Evolutionary conservation across 148 eudicot genomes (phyloP).

Genomic region (Silene uniflora): DNA sequence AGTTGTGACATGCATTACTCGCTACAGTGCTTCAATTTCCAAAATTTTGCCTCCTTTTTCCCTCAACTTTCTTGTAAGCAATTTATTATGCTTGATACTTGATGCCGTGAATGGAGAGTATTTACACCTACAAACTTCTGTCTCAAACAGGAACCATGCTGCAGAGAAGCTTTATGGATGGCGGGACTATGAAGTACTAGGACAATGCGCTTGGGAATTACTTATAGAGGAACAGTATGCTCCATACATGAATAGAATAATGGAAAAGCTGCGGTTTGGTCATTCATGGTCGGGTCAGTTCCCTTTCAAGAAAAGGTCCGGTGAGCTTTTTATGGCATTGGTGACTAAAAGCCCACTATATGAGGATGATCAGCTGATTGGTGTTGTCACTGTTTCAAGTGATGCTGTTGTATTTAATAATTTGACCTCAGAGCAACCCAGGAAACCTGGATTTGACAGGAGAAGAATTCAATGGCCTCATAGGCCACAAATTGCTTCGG

Average conservation of each 20-base stretch:
- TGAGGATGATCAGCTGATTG: constrained; percentile 76
- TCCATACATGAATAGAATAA: constrained; percentile 33
- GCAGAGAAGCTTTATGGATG: constrained; percentile 86
- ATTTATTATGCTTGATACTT: neutral
- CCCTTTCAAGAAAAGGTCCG: constrained; percentile 65
- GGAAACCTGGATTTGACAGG: constrained; percentile 32
- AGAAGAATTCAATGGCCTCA: constrained; percentile 54
- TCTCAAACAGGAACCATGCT: constrained; percentile 54
- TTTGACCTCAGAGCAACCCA: constrained; percentile 35
- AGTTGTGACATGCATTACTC: too few relatives aligned
- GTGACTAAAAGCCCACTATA: constrained; percentile 71
- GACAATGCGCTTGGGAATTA: constrained; percentile 42
- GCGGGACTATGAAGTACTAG: constrained; percentile 60
- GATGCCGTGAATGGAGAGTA: neutral
- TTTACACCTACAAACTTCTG: neutral
- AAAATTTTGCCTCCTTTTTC: too few relatives aligned
- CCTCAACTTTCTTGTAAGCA: neutral
- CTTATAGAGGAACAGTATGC: constrained; percentile 50
- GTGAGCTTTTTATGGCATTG: constrained; percentile 63
- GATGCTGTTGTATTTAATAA: constrained; percentile 64
- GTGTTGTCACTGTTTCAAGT: constrained; percentile 79
- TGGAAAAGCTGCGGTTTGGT: constrained; percentile 44
- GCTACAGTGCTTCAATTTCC: too few relatives aligned
- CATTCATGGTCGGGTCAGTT: constrained; percentile 85
- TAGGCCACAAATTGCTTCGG: constrained; percentile 54